A percentile compares a stretch with the other conserved stretches of the same genome.
Evolutionary conservation across 768 basidiomycete species (phyloP).

Genomic region (Boletus pseudo-olivaceus): DNA sequence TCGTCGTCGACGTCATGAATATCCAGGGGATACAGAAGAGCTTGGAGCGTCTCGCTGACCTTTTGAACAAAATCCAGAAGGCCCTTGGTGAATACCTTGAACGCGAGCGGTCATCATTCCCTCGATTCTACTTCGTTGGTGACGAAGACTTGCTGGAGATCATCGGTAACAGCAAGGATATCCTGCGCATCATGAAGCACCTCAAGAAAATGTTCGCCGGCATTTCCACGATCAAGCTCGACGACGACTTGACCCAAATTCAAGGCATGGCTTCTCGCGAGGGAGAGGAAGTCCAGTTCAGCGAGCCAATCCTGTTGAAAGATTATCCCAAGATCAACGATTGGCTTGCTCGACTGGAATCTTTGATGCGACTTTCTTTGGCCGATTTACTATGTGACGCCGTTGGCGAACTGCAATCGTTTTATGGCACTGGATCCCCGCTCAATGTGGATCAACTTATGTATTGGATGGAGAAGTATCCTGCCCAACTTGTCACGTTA

Average conservation of each 20-base stretch:
- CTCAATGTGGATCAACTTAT: slow-evolving; percentile 71
- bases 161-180: slow-evolving; percentile 99
- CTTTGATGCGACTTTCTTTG: slow-evolving; percentile 88
- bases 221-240: slow-evolving; percentile 82
- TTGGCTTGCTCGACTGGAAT: slow-evolving; percentile 90
- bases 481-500: slow-evolving; percentile 94
- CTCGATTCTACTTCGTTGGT: slow-evolving; percentile 99
- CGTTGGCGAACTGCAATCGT: slow-evolving; percentile 72
- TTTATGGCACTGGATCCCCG: slow-evolving; percentile 66
- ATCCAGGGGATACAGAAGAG: slow-evolving; percentile 96
- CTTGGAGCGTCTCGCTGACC: slow-evolving; percentile 91
- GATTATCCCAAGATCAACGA: slow-evolving; percentile 98
- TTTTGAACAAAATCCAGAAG: slow-evolving; percentile 98
- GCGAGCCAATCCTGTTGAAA: slow-evolving; percentile 79
- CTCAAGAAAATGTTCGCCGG: slow-evolving; percentile 99
- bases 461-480: slow-evolving; percentile 90
- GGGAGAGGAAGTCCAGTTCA: slow-evolving; percentile 89
- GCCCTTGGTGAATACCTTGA: slow-evolving; percentile 98
- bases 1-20: slow-evolving; percentile 94
- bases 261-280: slow-evolving; percentile 94
- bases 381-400: slow-evolving; percentile 78
- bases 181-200: slow-evolving; percentile 97
- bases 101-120: slow-evolving; percentile 95
- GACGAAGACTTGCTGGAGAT: slow-evolving; percentile 99
- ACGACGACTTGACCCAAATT: slow-evolving; percentile 85